A percentile compares a stretch with the other conserved stretches of the same genome.
phyloP scores from a whole-genome alignment of 495 filamentous ascomycete genomes.

The Beverwykella pulmonaria region DNA sequence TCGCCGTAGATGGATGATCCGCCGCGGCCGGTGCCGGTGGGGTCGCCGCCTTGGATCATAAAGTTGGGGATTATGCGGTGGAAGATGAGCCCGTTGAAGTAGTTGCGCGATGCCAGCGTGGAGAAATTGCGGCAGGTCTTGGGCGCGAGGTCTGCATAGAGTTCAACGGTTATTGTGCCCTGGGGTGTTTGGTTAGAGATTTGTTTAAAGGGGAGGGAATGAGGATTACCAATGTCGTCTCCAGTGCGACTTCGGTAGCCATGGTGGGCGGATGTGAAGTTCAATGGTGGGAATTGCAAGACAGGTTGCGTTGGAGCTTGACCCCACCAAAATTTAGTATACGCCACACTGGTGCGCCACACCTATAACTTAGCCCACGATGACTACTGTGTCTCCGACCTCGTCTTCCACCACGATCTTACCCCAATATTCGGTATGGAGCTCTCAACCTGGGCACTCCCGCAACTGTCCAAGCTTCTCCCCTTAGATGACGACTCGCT shows the following conservation, averaged over 20 bases:
- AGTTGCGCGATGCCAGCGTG: conserved; percentile 74
- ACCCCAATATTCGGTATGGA: conserved; percentile 27
- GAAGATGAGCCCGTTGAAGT: conserved; percentile 84
- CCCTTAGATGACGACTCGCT: conserved; percentile 83
- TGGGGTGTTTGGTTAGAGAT: conserved; percentile 39
- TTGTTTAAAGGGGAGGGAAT: neutral
- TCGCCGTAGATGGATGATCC: conserved; percentile 90
- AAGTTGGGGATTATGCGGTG: conserved; percentile 95
- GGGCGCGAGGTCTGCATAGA: conserved; percentile 80
- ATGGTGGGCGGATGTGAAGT: conserved; percentile 51
- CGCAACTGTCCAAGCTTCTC: conserved; percentile 74
- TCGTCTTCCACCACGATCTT: neutral
- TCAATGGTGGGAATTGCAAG: neutral
- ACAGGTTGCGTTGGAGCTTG: neutral
- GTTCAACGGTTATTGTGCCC: conserved; percentile 85
- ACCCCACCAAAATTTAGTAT: neutral
- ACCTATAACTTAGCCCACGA: neutral
- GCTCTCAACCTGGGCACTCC: conserved; percentile 55
- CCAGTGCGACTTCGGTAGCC: conserved; percentile 74
- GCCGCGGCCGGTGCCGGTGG: conserved; percentile 92
- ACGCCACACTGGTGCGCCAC: conserved; percentile 1
- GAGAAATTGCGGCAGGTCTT: conserved; percentile 90
- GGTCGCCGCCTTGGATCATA: conserved; percentile 97
- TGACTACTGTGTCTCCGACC: neutral
- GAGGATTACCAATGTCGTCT: conserved; percentile 75